phyloP scores from a whole-genome alignment of 164 flowering plant species.

The Dillenia turbinata region DNA sequence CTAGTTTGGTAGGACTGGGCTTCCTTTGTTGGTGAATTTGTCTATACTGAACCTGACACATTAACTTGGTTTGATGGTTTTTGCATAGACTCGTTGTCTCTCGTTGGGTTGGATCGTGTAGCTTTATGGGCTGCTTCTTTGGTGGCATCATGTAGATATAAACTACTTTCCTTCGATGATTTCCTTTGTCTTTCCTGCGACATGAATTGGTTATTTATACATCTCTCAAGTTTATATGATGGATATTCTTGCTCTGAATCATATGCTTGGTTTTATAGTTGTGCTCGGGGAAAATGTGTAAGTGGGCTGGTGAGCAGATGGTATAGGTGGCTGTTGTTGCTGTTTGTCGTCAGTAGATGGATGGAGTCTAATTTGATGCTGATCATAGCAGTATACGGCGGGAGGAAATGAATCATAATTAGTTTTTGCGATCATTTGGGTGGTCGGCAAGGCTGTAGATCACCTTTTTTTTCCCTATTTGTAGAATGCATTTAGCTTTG shows the following conservation, averaged over 20 bases:
- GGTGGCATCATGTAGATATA: too few species aligned
- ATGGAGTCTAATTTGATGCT: constrained; percentile 30
- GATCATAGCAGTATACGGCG: too few species aligned
- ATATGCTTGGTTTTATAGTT: constrained; percentile 49
- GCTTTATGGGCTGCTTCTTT: not conserved
- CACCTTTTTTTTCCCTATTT: constrained; percentile 4
- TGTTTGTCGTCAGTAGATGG: constrained; percentile 28
- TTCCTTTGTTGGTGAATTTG: too few species aligned
- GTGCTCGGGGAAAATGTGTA: constrained; percentile 36
- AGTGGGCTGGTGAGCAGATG: constrained; percentile 30
- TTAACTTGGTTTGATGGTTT: too few species aligned
- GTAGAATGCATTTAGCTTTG: constrained; percentile 8
- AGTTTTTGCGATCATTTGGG: not conserved
- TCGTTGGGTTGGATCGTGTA: not conserved
- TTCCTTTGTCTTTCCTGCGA: not conserved
- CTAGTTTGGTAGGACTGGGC: too few species aligned
- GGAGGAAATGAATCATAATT: constrained; percentile 8
- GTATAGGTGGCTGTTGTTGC: constrained; percentile 44
- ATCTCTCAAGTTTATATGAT: constrained; percentile 2
- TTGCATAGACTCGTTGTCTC: not conserved
- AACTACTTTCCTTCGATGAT: too few species aligned
- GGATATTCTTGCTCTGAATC: constrained; percentile 22
- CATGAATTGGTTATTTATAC: too few species aligned
- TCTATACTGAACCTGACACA: too few species aligned
- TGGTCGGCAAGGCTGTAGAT: constrained; percentile 23